A percentile compares a stretch with the other conserved stretches of the same genome.
Conservation (phyloP, 2,329 filamentous ascomycete species). For the Neopestalotiopsis rosae region DNA sequence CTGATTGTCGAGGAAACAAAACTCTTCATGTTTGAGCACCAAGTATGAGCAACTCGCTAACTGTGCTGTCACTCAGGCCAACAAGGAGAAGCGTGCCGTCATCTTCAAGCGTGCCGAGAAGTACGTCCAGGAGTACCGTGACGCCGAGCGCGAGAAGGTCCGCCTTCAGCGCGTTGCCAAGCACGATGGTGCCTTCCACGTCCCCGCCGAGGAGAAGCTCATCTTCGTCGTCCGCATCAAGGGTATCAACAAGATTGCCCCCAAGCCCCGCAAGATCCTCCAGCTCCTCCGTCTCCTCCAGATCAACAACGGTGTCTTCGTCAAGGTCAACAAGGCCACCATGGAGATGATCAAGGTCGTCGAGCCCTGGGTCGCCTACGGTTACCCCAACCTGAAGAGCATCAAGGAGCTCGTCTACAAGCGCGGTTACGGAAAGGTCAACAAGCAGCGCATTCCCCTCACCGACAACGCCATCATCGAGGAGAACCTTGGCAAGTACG, state of each 20-base stretch:
- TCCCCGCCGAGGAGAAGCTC: slow-evolving; percentile 92
- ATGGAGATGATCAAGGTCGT: slow-evolving; percentile 97
- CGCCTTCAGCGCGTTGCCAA: slow-evolving; percentile 89
- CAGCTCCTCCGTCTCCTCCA: slow-evolving; percentile 99
- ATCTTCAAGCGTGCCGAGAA: slow-evolving; percentile 99
- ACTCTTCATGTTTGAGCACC: background rate
- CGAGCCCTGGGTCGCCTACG: slow-evolving; percentile 98
- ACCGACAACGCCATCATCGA: slow-evolving; percentile 99
- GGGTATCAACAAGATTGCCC: slow-evolving; percentile 99
- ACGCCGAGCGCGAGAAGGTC: slow-evolving; percentile 97
- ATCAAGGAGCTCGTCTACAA: slow-evolving; percentile 99
- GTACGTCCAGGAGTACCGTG: slow-evolving; percentile 99
- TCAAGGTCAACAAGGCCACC: slow-evolving; percentile 97
- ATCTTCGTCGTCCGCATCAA: slow-evolving; percentile 99
- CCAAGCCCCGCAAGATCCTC: slow-evolving; percentile 99
- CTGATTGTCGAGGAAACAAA: slow-evolving; percentile 63
- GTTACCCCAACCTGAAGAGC: slow-evolving; percentile 99
- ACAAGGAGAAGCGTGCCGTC: slow-evolving; percentile 97
- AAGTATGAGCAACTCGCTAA: background rate
- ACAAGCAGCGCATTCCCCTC: slow-evolving; percentile 96
- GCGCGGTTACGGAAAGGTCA: slow-evolving; percentile 98
- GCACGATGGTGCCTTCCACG: slow-evolving; percentile 91
- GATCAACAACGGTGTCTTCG: slow-evolving; percentile 99
- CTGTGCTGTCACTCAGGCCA: slow-evolving; percentile 64
- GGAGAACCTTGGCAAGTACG: slow-evolving; percentile 95